Evolutionary conservation across 305 asterid species (phyloP).

Genomic region (Fraxinus nigra): DNA sequence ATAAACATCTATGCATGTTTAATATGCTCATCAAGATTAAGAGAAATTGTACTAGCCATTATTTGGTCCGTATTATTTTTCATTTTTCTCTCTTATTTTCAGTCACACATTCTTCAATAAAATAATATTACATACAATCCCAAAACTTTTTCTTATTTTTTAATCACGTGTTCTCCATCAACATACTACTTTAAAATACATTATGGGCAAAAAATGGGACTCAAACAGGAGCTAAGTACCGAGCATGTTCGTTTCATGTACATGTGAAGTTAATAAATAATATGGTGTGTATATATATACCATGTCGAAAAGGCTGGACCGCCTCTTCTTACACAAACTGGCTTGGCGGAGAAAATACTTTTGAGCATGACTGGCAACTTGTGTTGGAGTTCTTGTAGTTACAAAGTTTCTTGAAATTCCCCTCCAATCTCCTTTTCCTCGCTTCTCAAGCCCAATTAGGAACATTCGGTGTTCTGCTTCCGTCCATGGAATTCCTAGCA

Average conservation of each 20-base stretch:
- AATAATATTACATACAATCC: no score
- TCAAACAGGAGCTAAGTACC: background rate
- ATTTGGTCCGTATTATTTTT: no score
- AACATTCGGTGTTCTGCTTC: constrained; percentile 68
- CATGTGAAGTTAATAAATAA: no score
- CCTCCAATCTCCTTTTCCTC: constrained; percentile 84
- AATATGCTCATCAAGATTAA: background rate
- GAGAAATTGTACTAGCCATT: no score
- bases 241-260: no score
- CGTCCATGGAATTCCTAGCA: constrained; percentile 71
- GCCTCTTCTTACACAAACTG: constrained; percentile 44
- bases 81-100: no score
- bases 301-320: constrained; percentile 81
- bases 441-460: constrained; percentile 57
- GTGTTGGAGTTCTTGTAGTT: constrained; percentile 67
- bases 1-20: background rate
- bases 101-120: no score
- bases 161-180: no score
- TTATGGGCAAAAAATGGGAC: no score
- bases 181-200: no score
- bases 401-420: constrained; percentile 74
- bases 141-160: no score
- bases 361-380: constrained; percentile 85
- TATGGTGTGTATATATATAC: constrained; percentile 4
- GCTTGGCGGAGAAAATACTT: constrained; percentile 63